Evolutionary conservation across 352 stramenopile species (phyloP), one percentile per base, ranked within the genome.

Genomic region (Phytophthora sojae): DNA sequence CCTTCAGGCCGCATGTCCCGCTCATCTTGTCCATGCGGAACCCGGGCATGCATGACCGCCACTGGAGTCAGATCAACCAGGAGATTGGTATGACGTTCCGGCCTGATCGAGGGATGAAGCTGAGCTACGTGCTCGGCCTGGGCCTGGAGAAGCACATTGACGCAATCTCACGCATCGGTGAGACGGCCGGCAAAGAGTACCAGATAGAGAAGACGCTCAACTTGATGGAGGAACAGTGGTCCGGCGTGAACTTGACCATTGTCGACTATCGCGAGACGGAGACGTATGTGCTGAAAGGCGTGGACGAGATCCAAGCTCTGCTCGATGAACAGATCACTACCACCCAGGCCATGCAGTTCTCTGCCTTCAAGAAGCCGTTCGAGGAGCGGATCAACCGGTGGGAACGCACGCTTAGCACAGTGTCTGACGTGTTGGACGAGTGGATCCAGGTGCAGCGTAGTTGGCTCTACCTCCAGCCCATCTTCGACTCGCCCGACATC

Each of bases 291-390:
- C 66, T 99, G n/a, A 98, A 97, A 52, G 93, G 91, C 17, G 91
- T 97, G 5, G 96, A 99, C 65, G 96, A 98, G 63, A 93, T 98
- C 47, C 95, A 98, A 79, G 82, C 85, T 0, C 77, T 98, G 6
- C 77, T 99, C 1, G 96, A 99, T 49, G 96, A 99, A 67, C 96
- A 99, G 67, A 97, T 99, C 71, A 99, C 95, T 1, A 98, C 94
- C 42, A 98, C 94, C 0, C 94, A 98, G 63, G 93, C 94, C 23
- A 98, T 99, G 96, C 92, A 96, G 70, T 99, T 99, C 64, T 98
- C 91, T 1, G 84, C 93, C 0, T 99, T 98, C 75, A 99, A 98
- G 71, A 97, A 96, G 14, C 94, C 94, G 0, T 98, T 98, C 52
- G 94, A 98, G 66, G 93, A 98, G 52, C 80, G 91, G 1, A 98